A percentile compares a stretch with the other conserved stretches of the same genome.
Evolutionary conservation across 371 early-diverging fungal species (phyloP).

Genomic region (Saksenaea vasiformis): DNA sequence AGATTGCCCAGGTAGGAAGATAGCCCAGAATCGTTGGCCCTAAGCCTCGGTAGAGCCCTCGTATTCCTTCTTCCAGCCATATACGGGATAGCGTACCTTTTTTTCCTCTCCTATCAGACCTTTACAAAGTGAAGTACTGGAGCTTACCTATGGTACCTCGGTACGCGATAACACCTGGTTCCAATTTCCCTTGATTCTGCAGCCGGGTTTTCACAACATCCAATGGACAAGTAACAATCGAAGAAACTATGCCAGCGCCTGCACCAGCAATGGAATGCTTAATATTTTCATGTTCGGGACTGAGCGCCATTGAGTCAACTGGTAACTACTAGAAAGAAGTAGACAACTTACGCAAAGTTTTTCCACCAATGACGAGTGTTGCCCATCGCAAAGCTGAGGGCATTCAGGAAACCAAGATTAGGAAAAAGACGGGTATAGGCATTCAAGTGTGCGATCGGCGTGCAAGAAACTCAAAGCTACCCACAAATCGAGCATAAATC

Average conservation of each 20-base stretch:
- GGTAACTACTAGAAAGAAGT: neutral
- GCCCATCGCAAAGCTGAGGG: slow-evolving; percentile 16
- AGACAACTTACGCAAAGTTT: slow-evolving; percentile 34
- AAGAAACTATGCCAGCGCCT: slow-evolving; percentile 81
- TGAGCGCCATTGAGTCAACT: slow-evolving; percentile 4
- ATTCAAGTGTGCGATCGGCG: neutral
- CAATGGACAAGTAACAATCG: slow-evolving; percentile 87
- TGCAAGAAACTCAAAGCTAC: neutral
- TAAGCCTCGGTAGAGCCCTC: slow-evolving; percentile 90
- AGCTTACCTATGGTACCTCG: slow-evolving; percentile 46
- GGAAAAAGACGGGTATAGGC: neutral
- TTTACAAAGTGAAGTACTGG: neutral
- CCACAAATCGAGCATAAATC: neutral
- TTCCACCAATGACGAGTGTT: slow-evolving; percentile 36
- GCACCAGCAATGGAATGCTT: slow-evolving; percentile 86
- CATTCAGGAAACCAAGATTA: neutral
- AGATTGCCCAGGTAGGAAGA: slow-evolving; percentile 92
- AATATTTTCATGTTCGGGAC: slow-evolving; percentile 56
- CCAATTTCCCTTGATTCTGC: slow-evolving; percentile 83
- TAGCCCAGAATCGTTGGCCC: slow-evolving; percentile 88
- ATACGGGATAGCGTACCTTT: slow-evolving; percentile 74
- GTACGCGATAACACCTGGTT: slow-evolving; percentile 31
- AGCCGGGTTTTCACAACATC: slow-evolving; percentile 95
- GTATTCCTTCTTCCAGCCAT: slow-evolving; percentile 82
- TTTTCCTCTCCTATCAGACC: neutral